Evolutionary conservation across 2,329 filamentous ascomycete species (phyloP).

Genomic region (Ramularia endophylla): DNA sequence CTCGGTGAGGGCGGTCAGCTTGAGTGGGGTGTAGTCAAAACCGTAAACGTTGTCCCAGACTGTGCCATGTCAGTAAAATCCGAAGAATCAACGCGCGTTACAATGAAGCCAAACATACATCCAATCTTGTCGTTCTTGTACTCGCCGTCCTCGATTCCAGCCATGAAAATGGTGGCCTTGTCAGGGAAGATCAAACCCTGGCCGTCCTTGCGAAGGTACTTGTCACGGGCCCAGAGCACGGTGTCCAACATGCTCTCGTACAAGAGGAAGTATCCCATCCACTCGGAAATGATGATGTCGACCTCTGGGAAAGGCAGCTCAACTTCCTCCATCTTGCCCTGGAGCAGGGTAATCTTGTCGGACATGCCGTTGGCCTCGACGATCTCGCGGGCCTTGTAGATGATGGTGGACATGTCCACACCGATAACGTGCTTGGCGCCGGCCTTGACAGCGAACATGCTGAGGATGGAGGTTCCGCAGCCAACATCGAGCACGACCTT

Average conservation of each 20-base stretch:
- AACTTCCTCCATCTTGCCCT: conserved; percentile 99
- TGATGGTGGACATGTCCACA: conserved; percentile 99
- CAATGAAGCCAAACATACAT: too few relatives aligned
- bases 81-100: conserved; percentile 2
- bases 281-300: conserved; percentile 99
- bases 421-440: conserved; percentile 98
- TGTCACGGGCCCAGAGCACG: conserved; percentile 91
- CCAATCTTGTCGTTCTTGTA: conserved; percentile 99
- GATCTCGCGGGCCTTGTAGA: conserved; percentile 96
- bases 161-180: conserved; percentile 96
- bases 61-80: conserved; percentile 39
- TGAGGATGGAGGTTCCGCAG: conserved; percentile 95
- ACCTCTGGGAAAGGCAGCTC: conserved; percentile 88
- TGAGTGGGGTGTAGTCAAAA: conserved; percentile 92
- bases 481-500: conserved; percentile 95
- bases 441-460: conserved; percentile 97
- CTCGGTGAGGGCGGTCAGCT: conserved; percentile 87
- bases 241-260: conserved; percentile 99
- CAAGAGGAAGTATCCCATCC: conserved; percentile 99
- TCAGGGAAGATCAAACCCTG: conserved; percentile 83
- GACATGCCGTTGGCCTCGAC: conserved; percentile 86
- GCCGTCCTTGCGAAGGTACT: conserved; percentile 77
- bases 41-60: conserved; percentile 99
- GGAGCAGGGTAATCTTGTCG: conserved; percentile 93
- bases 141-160: conserved; percentile 95